Percentiles rank a stretch among this genome's conserved stretches.
Conservation (phyloP, 257 asterid species). For the Anisodus acutangulus region DNA sequence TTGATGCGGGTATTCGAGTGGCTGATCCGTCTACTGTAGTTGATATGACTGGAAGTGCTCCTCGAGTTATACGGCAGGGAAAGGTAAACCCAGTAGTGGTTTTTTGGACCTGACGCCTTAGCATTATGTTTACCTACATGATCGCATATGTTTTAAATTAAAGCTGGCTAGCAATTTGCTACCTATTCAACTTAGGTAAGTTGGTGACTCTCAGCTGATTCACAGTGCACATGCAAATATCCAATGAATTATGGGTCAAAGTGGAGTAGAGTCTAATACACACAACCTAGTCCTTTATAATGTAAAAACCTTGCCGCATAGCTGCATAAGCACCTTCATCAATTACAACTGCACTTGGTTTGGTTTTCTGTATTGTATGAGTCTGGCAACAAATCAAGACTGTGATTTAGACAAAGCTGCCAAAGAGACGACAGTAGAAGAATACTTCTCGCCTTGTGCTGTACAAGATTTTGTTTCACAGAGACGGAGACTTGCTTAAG, state of each 20-base stretch:
- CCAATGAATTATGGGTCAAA: slow-evolving; percentile 10
- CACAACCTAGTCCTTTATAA: not conserved
- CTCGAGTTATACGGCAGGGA: slow-evolving; percentile 69
- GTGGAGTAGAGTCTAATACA: not conserved
- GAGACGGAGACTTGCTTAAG: not conserved
- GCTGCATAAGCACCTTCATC: not conserved
- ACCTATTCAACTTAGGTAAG: too few relatives aligned
- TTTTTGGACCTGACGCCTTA: not conserved
- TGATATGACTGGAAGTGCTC: slow-evolving; percentile 67
- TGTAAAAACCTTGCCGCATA: not conserved
- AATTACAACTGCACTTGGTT: not conserved
- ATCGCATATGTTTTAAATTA: slow-evolving; percentile 13
- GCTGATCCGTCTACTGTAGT: slow-evolving; percentile 86
- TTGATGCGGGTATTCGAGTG: slow-evolving; percentile 75
- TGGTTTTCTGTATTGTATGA: slow-evolving; percentile 6
- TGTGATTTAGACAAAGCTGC: not conserved
- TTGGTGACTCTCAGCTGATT: not conserved
- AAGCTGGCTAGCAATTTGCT: not conserved
- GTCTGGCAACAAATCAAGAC: slow-evolving; percentile 5
- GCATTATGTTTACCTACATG: not conserved
- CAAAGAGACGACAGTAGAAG: not conserved
- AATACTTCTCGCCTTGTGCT: slow-evolving; percentile 18
- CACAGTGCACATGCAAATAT: slow-evolving; percentile 8
- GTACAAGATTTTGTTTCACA: not conserved
- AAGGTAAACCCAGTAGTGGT: slow-evolving; percentile 54